Evolutionary conservation across 2,329 filamentous ascomycete genomes (phyloP).

Genomic region (Penicillium vulpinum): DNA sequence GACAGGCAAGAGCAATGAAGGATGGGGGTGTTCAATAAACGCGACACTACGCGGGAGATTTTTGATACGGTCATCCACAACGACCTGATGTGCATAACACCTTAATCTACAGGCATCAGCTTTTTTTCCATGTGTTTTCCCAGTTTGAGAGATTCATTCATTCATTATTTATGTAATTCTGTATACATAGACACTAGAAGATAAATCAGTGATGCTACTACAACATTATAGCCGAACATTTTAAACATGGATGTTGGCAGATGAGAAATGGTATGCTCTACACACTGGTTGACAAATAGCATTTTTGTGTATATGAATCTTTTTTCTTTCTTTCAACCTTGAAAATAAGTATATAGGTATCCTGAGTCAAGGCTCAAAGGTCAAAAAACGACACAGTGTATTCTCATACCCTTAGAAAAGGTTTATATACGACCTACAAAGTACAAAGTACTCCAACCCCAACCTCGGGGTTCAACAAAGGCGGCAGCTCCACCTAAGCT

Average conservation of each 20-base stretch:
- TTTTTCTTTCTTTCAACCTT: too few relatives aligned
- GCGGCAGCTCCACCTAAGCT: conserved; percentile 21
- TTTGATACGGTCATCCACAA: conserved; percentile 24
- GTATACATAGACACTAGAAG: too few relatives aligned
- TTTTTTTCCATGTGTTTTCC: neutral
- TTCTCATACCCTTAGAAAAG: neutral
- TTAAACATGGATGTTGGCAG: too few relatives aligned
- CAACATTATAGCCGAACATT: too few relatives aligned
- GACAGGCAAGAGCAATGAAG: neutral
- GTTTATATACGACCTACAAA: too few relatives aligned
- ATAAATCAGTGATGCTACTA: too few relatives aligned
- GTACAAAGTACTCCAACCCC: neutral
- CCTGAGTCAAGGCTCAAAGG: too few relatives aligned
- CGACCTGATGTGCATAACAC: conserved; percentile 22
- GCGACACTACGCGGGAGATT: conserved; percentile 40
- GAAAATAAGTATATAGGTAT: too few relatives aligned
- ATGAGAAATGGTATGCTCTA: neutral
- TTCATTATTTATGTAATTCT: too few relatives aligned
- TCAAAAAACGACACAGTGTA: too few relatives aligned
- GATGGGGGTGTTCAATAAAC: conserved; percentile 3
- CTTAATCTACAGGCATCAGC: conserved; percentile 21
- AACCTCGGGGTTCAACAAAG: neutral
- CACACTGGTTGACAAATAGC: neutral
- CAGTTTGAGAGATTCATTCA: neutral
- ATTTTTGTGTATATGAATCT: too few relatives aligned